Conservation (phyloP, 2,329 filamentous ascomycete species). For the Reticulascus tulasneorum region DNA sequence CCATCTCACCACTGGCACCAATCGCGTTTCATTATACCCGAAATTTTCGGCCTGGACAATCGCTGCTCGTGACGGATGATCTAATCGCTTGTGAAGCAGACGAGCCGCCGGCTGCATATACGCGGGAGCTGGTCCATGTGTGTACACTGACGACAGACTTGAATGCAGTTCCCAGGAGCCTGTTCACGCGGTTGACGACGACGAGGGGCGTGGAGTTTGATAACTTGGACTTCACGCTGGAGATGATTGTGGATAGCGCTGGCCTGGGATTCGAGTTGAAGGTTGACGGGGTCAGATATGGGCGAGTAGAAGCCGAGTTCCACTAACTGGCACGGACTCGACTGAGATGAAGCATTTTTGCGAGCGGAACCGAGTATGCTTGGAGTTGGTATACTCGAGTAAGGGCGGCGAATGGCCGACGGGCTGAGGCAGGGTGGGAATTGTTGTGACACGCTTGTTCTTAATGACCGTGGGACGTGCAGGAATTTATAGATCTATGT, state of each 20-base stretch:
- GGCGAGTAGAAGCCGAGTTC: conserved; percentile 74
- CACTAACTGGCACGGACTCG: too few relatives aligned
- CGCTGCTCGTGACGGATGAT: conserved; percentile 74
- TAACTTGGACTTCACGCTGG: conserved; percentile 75
- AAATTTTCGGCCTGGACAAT: conserved; percentile 77
- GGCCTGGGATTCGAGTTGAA: conserved; percentile 74
- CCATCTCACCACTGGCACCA: conserved; percentile 68
- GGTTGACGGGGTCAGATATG: conserved; percentile 74
- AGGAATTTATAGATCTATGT: too few relatives aligned
- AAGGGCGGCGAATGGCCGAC: too few relatives aligned
- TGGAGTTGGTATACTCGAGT: too few relatives aligned
- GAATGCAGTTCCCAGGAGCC: conserved; percentile 65
- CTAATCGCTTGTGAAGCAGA: conserved; percentile 73
- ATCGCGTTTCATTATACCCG: conserved; percentile 83
- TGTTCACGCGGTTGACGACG: conserved; percentile 74
- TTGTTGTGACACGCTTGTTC: too few relatives aligned
- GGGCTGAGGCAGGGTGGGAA: too few relatives aligned
- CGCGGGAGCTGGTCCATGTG: conserved; percentile 63
- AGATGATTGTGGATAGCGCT: conserved; percentile 78
- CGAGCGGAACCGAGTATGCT: too few relatives aligned
- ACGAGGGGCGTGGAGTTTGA: conserved; percentile 78
- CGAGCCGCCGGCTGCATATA: conserved; percentile 57
- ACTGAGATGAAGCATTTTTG: too few relatives aligned
- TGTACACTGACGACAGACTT: conserved; percentile 80
- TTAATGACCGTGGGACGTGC: too few relatives aligned